Evolutionary conservation across 495 filamentous ascomycete genomes (phyloP), one percentile per base, ranked within the genome.

Genomic region (Penicillium pancosmium): DNA sequence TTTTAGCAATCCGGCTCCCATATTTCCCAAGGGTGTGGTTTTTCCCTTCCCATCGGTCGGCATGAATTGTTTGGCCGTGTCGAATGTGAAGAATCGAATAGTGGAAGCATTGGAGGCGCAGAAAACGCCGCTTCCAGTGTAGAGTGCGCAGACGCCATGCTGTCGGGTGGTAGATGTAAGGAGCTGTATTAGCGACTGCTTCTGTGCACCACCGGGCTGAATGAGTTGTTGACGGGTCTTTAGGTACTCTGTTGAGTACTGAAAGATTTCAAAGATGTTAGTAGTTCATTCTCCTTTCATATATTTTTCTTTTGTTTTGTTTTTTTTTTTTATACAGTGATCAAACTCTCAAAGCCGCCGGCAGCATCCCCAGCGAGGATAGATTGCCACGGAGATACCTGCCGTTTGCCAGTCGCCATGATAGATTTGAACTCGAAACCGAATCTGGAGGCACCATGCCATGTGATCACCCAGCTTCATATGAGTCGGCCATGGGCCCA

Each of bases 221-320:
- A 47, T 36, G 0, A 67, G 58, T 31, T 67, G 64, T 61, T 67
- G 64, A 27, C 61, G 51, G 9, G 64, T 67, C 47, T 67, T 67
- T 0, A 67, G 38, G 44, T 67, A 67, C 46, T 67, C 64, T 10
- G 64, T 67, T 0, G 52, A 23, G 19, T 55, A 55, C 52, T 55
- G 31, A 4, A 43, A 13, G 2, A 3, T 35, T 0, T 25, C 18
- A 46, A 23, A 23, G 12, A 52, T 33, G 40, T 47, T 21, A 55
- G 40, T 34, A 33, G 21, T 4, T 2, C 35, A 38, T 38, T 36
- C 5, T 19, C 15, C 41, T 21, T 8, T 19, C 15, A 44, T n/a
- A 7, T n/a, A n/a, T n/a, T n/a, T n/a, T n/a, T n/a, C n/a, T n/a
- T 49, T 21, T 3, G 21, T 21, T 21, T 21, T 21, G 21, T 21